A percentile compares a stretch with the other conserved stretches of the same genome.
These are phyloP conservation scores for Torulaspora franciscae DNA, from an alignment of 805 yeast genomes.

Conservation along the genomic window DNA sequence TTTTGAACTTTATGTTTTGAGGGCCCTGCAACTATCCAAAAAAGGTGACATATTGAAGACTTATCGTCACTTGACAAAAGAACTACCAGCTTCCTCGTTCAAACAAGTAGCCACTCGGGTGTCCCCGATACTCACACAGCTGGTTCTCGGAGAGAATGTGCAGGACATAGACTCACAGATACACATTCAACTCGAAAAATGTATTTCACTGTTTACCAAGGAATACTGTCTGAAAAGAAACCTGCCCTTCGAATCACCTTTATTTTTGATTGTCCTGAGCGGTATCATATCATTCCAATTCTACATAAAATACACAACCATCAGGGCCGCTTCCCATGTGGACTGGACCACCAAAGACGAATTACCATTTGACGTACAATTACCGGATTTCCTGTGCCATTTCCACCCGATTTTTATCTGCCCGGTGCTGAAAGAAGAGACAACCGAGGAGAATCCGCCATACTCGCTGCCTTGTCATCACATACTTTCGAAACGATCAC, in stretches of 20 bases:
- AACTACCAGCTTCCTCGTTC: conserved; percentile 34
- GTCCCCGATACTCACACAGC: conserved; percentile 42
- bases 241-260: conserved; percentile 49
- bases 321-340: conserved; percentile 31
- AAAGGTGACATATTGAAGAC: conserved; percentile 31
- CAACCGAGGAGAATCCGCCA: conserved; percentile 58
- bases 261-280: conserved; percentile 46
- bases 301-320: conserved; percentile 45
- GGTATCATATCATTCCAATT: conserved; percentile 52
- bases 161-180: conserved; percentile 23
- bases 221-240: conserved; percentile 49
- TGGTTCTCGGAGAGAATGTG: conserved; percentile 23
- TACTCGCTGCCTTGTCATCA: conserved; percentile 61
- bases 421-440: conserved; percentile 65
- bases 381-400: conserved; percentile 47
- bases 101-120: conserved; percentile 36
- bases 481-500: conserved; percentile 51
- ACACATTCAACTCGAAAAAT: conserved; percentile 21
- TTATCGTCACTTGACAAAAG: conserved; percentile 41
- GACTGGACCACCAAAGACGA: conserved; percentile 56
- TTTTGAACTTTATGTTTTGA: conserved; percentile 26
- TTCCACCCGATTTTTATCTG: conserved; percentile 67
- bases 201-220: conserved; percentile 38
- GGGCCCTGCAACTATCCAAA: conserved; percentile 20
- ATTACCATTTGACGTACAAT: conserved; percentile 54